A percentile compares a stretch with the other conserved stretches of the same genome.
These are phyloP conservation scores for Paspalum notatum DNA, from an alignment of 176 grass and related monocot genomes.

Conservation along the genomic window DNA sequence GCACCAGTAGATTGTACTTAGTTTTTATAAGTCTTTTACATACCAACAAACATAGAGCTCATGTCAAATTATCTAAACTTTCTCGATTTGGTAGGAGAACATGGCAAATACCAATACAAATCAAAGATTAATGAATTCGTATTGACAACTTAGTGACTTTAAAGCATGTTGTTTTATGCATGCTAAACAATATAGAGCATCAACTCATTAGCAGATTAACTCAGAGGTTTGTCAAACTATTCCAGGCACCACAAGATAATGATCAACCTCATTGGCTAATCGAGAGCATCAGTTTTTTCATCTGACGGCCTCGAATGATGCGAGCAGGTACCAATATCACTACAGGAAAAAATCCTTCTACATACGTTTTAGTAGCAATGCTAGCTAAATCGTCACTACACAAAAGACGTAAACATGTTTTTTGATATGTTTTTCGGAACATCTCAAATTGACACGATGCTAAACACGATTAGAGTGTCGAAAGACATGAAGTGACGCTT, in stretches of 20 bases:
- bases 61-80: neutral
- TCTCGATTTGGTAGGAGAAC: neutral
- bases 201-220: too few relatives aligned
- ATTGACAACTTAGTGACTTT: neutral
- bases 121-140: neutral
- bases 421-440: too few relatives aligned
- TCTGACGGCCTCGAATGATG: neutral
- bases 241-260: neutral
- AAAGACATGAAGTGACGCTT: too few relatives aligned
- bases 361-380: too few relatives aligned
- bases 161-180: neutral
- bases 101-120: neutral
- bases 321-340: constrained; percentile 1
- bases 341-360: too few relatives aligned
- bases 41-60: neutral
- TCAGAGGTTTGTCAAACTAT: neutral
- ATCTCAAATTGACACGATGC: too few relatives aligned
- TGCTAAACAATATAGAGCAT: neutral
- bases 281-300: neutral
- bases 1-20: neutral
- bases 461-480: too few relatives aligned
- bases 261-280: neutral
- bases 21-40: neutral
- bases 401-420: too few relatives aligned
- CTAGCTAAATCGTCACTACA: too few relatives aligned